These are phyloP conservation scores for Lepraria neglecta DNA, from an alignment of 495 filamentous ascomycete species.

Conservation along the genomic window DNA sequence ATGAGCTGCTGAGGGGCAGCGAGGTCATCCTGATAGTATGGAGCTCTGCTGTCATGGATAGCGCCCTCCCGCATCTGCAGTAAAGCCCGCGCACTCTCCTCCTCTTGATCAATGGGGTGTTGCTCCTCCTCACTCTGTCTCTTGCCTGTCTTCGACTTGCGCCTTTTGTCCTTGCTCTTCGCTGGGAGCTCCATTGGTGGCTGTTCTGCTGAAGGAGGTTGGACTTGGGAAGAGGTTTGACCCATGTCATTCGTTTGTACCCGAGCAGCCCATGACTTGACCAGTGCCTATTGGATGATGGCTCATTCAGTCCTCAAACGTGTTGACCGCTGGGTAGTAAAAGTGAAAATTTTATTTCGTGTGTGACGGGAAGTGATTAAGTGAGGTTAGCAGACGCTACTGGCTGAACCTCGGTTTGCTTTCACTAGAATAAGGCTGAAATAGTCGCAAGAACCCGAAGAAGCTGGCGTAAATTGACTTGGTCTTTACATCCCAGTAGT, in stretches of 20 bases:
- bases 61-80: slow-evolving; percentile 18
- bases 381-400: too few species aligned
- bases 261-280: neutral
- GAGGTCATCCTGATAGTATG: slow-evolving; percentile 9
- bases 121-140: slow-evolving; percentile 6
- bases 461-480: too few species aligned
- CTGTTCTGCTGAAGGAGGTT: neutral
- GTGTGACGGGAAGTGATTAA: neutral
- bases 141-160: slow-evolving; percentile 20
- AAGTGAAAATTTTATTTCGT: slow-evolving; percentile 9
- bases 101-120: slow-evolving; percentile 11
- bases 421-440: too few species aligned
- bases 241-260: slow-evolving; percentile 19
- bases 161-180: slow-evolving; percentile 12
- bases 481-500: too few species aligned
- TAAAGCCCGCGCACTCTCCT: slow-evolving; percentile 22
- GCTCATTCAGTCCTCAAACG: neutral
- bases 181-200: neutral
- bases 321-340: slow-evolving; percentile 14
- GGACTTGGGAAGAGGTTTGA: slow-evolving; percentile 22
- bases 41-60: neutral
- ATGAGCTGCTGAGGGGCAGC: slow-evolving; percentile 20
- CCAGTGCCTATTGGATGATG: slow-evolving; percentile 14
- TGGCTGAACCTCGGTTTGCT: too few species aligned
- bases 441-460: too few species aligned